A percentile compares a stretch with the other conserved stretches of the same genome.
phyloP scores from a whole-genome alignment of 1,139 yeast genomes.

The Hansenula sp. region DNA sequence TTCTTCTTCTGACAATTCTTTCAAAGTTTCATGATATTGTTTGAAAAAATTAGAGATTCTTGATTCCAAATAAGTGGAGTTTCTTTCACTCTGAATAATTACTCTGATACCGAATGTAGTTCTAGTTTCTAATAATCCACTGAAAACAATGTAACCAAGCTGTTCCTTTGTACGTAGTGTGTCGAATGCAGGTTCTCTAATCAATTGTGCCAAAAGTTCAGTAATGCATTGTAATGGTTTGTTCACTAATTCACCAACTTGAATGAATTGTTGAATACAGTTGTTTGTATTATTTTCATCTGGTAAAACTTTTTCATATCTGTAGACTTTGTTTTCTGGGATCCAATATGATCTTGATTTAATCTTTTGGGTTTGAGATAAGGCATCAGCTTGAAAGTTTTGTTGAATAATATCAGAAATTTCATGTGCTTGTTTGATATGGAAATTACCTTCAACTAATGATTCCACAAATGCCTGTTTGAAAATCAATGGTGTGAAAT shows the following conservation, averaged over 20 bases:
- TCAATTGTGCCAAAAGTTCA: slow-evolving; percentile 66
- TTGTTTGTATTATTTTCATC: slow-evolving; percentile 80
- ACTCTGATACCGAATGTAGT: slow-evolving; percentile 76
- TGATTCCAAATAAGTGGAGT: slow-evolving; percentile 68
- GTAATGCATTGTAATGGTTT: slow-evolving; percentile 40
- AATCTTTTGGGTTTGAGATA: slow-evolving; percentile 31
- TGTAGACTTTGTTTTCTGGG: slow-evolving; percentile 38
- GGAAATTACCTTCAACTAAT: slow-evolving; percentile 76
- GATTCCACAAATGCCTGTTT: slow-evolving; percentile 54
- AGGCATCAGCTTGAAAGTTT: slow-evolving; percentile 27
- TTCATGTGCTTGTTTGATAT: slow-evolving; percentile 48
- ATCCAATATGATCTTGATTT: slow-evolving; percentile 49
- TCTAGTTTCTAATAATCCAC: slow-evolving; percentile 65
- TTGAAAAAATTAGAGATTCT: slow-evolving; percentile 69
- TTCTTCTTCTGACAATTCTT: slow-evolving; percentile 51
- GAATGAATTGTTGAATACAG: slow-evolving; percentile 75
- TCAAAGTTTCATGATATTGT: slow-evolving; percentile 30
- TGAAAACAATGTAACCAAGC: slow-evolving; percentile 84
- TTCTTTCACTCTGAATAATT: slow-evolving; percentile 82
- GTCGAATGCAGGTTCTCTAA: slow-evolving; percentile 85
- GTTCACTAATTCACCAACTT: slow-evolving; percentile 50
- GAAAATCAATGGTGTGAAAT: slow-evolving; percentile 44
- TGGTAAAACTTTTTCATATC: slow-evolving; percentile 49
- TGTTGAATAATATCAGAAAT: slow-evolving; percentile 40
- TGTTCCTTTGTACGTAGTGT: slow-evolving; percentile 92